A percentile compares a stretch with the other conserved stretches of the same genome.
These are phyloP conservation scores for Eucalyptus leucophloia DNA, from an alignment of 345 rosid species.

Conservation along the genomic window DNA sequence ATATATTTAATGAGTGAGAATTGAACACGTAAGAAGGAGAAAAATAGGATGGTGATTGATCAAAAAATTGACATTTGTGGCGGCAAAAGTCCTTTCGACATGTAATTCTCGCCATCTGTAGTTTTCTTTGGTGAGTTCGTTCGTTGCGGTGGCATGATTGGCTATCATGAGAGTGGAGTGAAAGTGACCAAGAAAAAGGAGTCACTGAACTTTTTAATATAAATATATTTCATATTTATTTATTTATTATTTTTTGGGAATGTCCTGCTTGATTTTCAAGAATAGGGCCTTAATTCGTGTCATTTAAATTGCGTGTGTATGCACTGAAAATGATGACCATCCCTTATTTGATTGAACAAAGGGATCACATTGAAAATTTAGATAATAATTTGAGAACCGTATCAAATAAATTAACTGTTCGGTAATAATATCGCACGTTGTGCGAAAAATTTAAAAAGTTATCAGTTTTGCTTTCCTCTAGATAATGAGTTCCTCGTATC, in stretches of 20 bases:
- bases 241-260: not conserved
- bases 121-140: not conserved
- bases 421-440: accelerated
- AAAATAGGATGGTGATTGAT: not conserved
- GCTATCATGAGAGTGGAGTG: not conserved
- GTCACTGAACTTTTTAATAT: not conserved
- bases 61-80: not conserved
- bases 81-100: not conserved
- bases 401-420: not conserved
- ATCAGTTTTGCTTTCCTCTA: accelerated
- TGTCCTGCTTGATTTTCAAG: not conserved
- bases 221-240: too few relatives aligned
- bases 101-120: not conserved
- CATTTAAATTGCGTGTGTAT: not conserved
- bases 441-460: accelerated
- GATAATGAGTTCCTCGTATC: not conserved
- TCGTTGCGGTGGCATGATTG: not conserved
- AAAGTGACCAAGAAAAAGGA: not conserved
- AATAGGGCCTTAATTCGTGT: not conserved
- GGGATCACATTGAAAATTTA: accelerated
- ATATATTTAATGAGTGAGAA: not conserved
- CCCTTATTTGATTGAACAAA: not conserved
- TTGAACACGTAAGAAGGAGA: not conserved
- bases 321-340: not conserved
- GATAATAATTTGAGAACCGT: not conserved